Base-by-base conservation (phyloP, 1,284 basidiomycete species). In the Ceratobasidium sp. region DNA sequence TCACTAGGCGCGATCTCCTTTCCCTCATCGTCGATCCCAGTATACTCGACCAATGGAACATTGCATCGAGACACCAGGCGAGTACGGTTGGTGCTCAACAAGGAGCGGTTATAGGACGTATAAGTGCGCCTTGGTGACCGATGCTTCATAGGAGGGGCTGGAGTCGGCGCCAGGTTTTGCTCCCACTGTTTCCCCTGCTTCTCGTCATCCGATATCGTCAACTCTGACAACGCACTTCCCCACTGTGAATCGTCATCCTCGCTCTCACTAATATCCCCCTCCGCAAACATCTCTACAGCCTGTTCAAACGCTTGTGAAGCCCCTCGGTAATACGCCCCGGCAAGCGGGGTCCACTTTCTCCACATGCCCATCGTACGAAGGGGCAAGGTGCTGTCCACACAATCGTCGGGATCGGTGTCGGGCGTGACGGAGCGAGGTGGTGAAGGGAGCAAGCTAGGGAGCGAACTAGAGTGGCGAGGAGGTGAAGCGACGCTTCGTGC, bases 301-400 rank as follows among this genome's bases (percentile, higher is more conserved):
- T 72, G 68, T 9, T 58, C 58, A 24, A 72, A 46, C 24, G 46
- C 41, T 13, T 46, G 43, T 9, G 41, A 13, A 14, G 39, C 68
- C 2, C 68, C 56, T 1, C n/a, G 41, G 9, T 54, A 43, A 48
- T 58, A 39, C 19, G 68, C 39, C 24, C 68, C 68, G 8, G 41
- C 39, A 11, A 72, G 48, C 19, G 68, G 68, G 8, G 68, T 72
- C 43, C 53, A 72, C n/a, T 59, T 58, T 48, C 29, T 59, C 68
- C 68, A 72, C 68, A 72, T 72, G 43, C 68, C 68, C 54, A 61
- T 72, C 13, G 68, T 61, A 2, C 68, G 56, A 13, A 72, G 56
- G 19, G 68, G 68, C 7, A 72, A 19, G 14, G 43, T 22, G n/a
- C 31, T 27, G 46, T 72, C 68, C 4, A 61, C 39, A 46, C 68